Evolutionary conservation across 2,329 filamentous ascomycete species (phyloP), one percentile per base, ranked within the genome.

Genomic region (Apiospora sp.): DNA sequence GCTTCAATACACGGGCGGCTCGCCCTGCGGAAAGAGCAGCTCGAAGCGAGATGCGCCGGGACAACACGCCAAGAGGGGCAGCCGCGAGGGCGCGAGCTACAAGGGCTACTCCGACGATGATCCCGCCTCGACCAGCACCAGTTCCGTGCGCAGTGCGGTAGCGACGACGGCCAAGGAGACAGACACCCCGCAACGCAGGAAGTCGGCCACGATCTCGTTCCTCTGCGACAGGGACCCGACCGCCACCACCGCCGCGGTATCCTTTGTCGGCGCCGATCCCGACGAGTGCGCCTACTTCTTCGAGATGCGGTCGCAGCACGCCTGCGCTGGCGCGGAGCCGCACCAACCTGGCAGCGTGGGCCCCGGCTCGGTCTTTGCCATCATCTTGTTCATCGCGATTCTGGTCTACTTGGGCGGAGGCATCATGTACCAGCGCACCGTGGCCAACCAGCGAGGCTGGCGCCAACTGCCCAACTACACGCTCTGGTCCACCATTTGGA

Each of bases 241-340:
- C 1, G 88, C 87, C 43, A 89, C 90, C 5, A 87, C 89, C 54
- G 92, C 95, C 4, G 88, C 89, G 5, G 87, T 96, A 49, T 94
- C 94, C 27, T 99, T 98, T 81, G 92, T 98, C 73, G 94, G 93
- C 73, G 85, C 86, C 61, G 92, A 95, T 74, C 92, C 94, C 54
- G 95, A 98, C 80, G 92, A 97, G 73, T 99, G 96, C 87, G 91
- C 94, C 43, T 99, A 98, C 84, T 93, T 97, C 83, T 99, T 99
- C 85, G 95, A 98, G 82, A 92, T 95, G 69, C 93, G 96, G 75
- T 96, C 94, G 34, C 88, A 90, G 67, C 93, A 94, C 76, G 96
- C 95, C 14, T 99, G 96, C 78, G 86, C 88, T 16, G 86, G 86
- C 71, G 87, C 88, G 64, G 89, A 92, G 79, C 91, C 92, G 72